Evolutionary conservation across 1,139 yeast species (phyloP).

Genomic region (Wickerhamiella pararugosa): DNA sequence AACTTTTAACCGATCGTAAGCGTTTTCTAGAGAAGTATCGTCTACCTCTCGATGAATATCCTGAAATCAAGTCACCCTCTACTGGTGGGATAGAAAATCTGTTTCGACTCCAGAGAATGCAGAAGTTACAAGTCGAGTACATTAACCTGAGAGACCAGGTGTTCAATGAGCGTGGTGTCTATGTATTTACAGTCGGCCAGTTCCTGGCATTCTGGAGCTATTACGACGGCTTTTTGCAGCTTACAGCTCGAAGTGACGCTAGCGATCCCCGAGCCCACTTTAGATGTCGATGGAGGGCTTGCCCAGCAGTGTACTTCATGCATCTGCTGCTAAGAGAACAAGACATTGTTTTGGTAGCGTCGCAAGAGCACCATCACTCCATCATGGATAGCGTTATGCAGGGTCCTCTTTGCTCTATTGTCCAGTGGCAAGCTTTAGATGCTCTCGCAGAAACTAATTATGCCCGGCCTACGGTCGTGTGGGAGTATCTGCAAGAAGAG

Average conservation of each 20-base stretch:
- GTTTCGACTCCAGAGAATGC: conserved; percentile 2
- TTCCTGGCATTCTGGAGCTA: conserved; percentile 3
- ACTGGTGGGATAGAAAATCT: background rate
- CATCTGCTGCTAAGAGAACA: background rate
- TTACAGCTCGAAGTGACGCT: background rate
- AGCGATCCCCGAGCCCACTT: background rate
- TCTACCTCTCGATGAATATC: background rate
- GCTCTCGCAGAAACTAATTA: background rate
- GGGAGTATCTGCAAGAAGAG: background rate
- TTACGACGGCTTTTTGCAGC: conserved; percentile 4
- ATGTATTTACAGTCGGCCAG: conserved; percentile 1
- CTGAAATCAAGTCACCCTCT: background rate
- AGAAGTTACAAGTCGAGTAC: background rate
- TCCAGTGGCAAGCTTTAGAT: conserved; percentile 1
- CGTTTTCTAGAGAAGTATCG: background rate
- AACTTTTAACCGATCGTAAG: background rate
- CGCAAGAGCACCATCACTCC: conserved; percentile 3
- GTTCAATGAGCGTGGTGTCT: background rate
- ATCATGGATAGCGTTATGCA: conserved; percentile 4
- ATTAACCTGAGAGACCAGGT: conserved; percentile 1
- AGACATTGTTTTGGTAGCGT: background rate
- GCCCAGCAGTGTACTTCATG: conserved; percentile 1
- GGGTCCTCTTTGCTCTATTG: conserved; percentile 1
- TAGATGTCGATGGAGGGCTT: conserved; percentile 2
- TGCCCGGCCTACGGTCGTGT: background rate